These are phyloP conservation scores for Rhododendron mucronatum DNA, from an alignment of 148 eudicot genomes.

Conservation along the genomic window DNA sequence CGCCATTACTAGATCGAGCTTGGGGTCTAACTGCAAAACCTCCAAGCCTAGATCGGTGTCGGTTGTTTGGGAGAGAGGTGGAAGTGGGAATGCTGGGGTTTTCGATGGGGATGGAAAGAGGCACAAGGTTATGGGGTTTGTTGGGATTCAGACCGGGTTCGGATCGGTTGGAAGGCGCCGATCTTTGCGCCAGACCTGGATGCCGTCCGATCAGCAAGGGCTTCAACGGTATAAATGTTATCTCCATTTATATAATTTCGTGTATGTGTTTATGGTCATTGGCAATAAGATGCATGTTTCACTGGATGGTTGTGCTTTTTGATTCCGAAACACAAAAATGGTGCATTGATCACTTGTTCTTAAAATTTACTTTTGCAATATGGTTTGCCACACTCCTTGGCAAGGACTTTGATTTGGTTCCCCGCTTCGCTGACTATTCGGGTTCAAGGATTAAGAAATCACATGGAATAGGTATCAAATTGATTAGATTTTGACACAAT, in stretches of 20 bases:
- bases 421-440: no score
- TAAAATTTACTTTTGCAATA: neutral
- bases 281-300: neutral
- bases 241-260: neutral
- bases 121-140: constrained; percentile 87
- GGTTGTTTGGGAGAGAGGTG: constrained; percentile 42
- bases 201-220: constrained; percentile 73
- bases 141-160: constrained; percentile 90
- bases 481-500: neutral
- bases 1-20: constrained; percentile 20
- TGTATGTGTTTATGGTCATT: neutral
- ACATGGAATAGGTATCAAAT: neutral
- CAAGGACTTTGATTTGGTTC: neutral
- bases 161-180: constrained; percentile 60
- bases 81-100: neutral
- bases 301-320: neutral
- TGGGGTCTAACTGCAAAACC: constrained; percentile 20
- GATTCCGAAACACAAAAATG: neutral
- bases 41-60: constrained; percentile 38
- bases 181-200: constrained; percentile 75
- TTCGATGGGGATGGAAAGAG: constrained; percentile 33
- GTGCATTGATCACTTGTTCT: neutral
- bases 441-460: no score
- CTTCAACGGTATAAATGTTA: constrained; percentile 52
- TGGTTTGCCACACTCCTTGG: neutral